A percentile compares a stretch with the other conserved stretches of the same genome.
Evolutionary conservation across 345 rosid species (phyloP).

Genomic region (Lepidium africanum): DNA sequence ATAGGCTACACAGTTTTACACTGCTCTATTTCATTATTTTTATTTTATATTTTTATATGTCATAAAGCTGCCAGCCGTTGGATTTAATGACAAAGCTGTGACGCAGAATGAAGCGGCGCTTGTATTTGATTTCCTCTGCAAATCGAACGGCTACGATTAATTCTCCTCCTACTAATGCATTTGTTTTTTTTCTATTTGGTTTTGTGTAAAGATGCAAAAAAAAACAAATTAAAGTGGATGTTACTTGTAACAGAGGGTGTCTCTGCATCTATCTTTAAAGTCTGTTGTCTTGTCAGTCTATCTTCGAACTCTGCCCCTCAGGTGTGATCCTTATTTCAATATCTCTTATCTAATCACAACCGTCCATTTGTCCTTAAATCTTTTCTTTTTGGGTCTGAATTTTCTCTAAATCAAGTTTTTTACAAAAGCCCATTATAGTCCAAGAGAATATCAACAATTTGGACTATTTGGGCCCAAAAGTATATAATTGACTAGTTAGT

Average conservation of each 20-base stretch:
- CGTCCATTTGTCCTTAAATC: conserved; percentile 8
- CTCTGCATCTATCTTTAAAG: conserved; percentile 27
- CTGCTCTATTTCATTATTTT: not conserved
- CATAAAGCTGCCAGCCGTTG: conserved; percentile 35
- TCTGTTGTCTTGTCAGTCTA: conserved; percentile 29
- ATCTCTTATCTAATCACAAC: conserved; percentile 3
- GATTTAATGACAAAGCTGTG: conserved; percentile 17
- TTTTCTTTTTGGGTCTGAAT: too few relatives aligned
- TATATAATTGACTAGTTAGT: not conserved
- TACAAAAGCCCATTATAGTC: not conserved
- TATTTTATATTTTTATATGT: not conserved
- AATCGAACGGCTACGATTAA: conserved; percentile 24
- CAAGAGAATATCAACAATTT: not conserved
- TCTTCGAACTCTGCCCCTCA: conserved; percentile 30
- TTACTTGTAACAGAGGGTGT: conserved; percentile 30
- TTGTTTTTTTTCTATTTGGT: not conserved
- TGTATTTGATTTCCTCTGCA: not conserved
- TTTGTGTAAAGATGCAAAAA: not conserved
- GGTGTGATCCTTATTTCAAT: conserved; percentile 24
- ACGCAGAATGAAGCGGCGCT: conserved; percentile 28
- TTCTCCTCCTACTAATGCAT: too few relatives aligned
- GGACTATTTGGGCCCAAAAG: not conserved
- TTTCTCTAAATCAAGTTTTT: not conserved
- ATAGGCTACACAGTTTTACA: not conserved
- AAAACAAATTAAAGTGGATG: conserved; percentile 9